Percentiles rank a stretch among this genome's conserved stretches.
Conservation (phyloP, 139 green algal species). For the Coccomyxa sp. region DNA sequence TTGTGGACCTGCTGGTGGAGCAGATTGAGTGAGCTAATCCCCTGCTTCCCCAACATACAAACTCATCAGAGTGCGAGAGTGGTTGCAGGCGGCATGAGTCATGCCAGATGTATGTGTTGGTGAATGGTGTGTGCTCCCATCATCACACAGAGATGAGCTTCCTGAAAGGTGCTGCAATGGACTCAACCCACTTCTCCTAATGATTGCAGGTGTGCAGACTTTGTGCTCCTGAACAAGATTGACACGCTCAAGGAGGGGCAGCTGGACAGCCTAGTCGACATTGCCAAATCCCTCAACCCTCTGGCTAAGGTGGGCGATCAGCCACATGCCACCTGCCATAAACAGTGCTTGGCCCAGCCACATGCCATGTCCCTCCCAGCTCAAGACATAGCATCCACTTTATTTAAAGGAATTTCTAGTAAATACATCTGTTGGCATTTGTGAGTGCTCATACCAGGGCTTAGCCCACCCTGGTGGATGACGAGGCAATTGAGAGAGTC, state of each 20-base stretch:
- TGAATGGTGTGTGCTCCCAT: neutral
- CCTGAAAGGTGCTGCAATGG: neutral
- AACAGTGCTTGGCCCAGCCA: neutral
- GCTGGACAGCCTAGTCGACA: slow-evolving; percentile 52
- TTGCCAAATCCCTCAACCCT: slow-evolving; percentile 78
- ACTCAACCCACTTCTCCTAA: neutral
- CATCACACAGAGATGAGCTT: neutral
- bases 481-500: too few species aligned
- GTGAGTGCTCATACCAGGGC: too few species aligned
- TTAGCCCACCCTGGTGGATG: too few species aligned
- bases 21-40: slow-evolving; percentile 57
- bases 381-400: too few species aligned
- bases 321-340: neutral
- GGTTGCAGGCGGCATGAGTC: too few species aligned
- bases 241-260: slow-evolving; percentile 54
- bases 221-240: slow-evolving; percentile 89
- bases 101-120: too few species aligned
- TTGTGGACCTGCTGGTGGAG: slow-evolving; percentile 92
- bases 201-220: slow-evolving; percentile 65
- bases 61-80: neutral
- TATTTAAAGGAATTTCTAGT: too few species aligned
- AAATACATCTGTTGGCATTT: too few species aligned
- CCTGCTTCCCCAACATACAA: neutral
- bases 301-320: slow-evolving; percentile 47
- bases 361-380: too few species aligned